Conservation (phyloP, 306 rosid genomes). For the Quercus dentata region DNA sequence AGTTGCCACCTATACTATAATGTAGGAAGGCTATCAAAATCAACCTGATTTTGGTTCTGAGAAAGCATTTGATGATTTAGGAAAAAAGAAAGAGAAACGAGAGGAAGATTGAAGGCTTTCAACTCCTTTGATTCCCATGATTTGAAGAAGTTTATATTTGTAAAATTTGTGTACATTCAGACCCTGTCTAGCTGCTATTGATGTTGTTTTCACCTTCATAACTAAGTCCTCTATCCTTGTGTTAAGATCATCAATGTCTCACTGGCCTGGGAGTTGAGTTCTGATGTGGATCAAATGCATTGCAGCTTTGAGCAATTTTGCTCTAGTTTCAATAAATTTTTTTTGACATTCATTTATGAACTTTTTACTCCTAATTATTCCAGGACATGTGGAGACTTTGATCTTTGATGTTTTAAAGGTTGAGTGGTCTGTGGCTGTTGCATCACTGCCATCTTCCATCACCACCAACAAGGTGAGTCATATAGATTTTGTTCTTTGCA, state of each 20-base stretch:
- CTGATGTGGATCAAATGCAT: neutral
- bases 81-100: neutral
- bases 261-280: neutral
- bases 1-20: neutral
- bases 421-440: slow-evolving; percentile 72
- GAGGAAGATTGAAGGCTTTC: neutral
- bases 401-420: slow-evolving; percentile 70
- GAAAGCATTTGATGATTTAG: neutral
- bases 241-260: neutral
- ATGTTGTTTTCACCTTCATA: neutral
- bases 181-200: neutral
- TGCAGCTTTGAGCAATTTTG: neutral
- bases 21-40: neutral
- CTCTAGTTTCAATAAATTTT: neutral
- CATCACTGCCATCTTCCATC: slow-evolving; percentile 72
- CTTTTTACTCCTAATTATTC: slow-evolving; percentile 6
- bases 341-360: neutral
- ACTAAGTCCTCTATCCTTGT: neutral
- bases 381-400: slow-evolving; percentile 86
- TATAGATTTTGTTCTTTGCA: slow-evolving; percentile 9
- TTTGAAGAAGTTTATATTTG: neutral
- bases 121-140: neutral
- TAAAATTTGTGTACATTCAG: neutral
- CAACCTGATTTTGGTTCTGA: neutral
- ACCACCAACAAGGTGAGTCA: slow-evolving; percentile 55